Conservation (phyloP, 2,329 filamentous ascomycete species). For the Neofusicoccum cordaticola region DNA sequence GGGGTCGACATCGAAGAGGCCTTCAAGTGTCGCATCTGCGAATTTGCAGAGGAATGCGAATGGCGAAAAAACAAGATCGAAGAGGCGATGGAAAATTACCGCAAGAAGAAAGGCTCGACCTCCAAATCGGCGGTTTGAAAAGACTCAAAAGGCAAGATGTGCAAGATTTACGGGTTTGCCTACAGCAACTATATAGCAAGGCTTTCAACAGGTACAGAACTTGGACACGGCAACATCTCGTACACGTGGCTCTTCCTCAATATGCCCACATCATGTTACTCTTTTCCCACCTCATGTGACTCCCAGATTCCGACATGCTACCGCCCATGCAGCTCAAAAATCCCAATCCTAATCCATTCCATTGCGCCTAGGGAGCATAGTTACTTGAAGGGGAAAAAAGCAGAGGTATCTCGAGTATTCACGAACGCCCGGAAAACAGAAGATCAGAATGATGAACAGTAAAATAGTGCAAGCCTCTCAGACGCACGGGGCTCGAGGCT, state of each 20-base stretch:
- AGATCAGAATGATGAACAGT: too few relatives aligned
- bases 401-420: neutral
- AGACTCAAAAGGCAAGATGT: neutral
- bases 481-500: too few relatives aligned
- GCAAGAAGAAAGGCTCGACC: neutral
- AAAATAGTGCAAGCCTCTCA: too few relatives aligned
- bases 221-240: neutral
- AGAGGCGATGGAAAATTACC: conserved; percentile 41
- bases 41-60: conserved; percentile 73
- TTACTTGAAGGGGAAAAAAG: neutral
- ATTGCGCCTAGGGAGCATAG: neutral
- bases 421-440: neutral
- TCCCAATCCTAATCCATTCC: neutral
- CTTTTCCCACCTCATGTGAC: neutral
- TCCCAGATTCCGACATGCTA: neutral
- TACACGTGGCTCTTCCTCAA: neutral
- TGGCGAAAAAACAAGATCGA: conserved; percentile 73
- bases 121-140: neutral
- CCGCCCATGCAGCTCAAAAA: neutral
- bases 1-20: conserved; percentile 82
- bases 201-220: neutral
- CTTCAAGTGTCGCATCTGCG: conserved; percentile 82
- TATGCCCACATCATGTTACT: neutral
- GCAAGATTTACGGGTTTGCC: neutral
- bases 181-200: neutral